Percentiles rank a stretch among this genome's conserved stretches.
These are phyloP conservation scores for Gypsophila paniculata DNA, from an alignment of 179 eudicot genomes.

Conservation along the genomic window DNA sequence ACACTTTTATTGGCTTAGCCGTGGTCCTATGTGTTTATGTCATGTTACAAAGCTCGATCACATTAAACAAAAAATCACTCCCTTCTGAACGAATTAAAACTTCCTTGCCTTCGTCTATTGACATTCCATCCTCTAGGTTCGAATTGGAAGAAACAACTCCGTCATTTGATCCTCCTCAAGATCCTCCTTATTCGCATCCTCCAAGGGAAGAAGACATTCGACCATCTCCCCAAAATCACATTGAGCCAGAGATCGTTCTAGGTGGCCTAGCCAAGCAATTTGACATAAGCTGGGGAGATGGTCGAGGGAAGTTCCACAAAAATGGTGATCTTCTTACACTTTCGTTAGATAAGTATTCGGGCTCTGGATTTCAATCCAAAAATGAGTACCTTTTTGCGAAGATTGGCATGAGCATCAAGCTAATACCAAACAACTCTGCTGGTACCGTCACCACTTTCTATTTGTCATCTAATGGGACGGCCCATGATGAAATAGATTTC, in stretches of 20 bases:
- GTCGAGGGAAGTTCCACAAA: slow-evolving; percentile 29
- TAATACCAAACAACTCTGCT: slow-evolving; percentile 30
- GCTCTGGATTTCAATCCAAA: slow-evolving; percentile 33
- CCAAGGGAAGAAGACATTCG: neutral
- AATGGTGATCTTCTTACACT: slow-evolving; percentile 33
- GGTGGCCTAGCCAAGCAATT: slow-evolving; percentile 31
- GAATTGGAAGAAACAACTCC: slow-evolving; percentile 13
- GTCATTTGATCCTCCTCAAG: neutral
- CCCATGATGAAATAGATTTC: slow-evolving; percentile 43
- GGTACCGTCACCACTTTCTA: slow-evolving; percentile 35
- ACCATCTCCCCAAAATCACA: neutral
- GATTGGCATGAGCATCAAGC: slow-evolving; percentile 30
- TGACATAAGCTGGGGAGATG: slow-evolving; percentile 31
- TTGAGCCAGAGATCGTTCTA: slow-evolving; percentile 5
- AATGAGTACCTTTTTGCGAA: slow-evolving; percentile 28
- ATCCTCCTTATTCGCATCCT: neutral
- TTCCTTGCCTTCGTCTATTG: slow-evolving; percentile 13
- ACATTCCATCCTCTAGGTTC: slow-evolving; percentile 6
- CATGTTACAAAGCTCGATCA: slow-evolving; percentile 27
- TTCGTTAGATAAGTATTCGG: slow-evolving; percentile 26
- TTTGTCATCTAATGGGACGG: slow-evolving; percentile 27
- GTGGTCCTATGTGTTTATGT: slow-evolving; percentile 31
- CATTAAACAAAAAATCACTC: slow-evolving; percentile 25
- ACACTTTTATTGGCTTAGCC: slow-evolving; percentile 31
- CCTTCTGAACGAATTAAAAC: slow-evolving; percentile 28